Evolutionary conservation across 2,329 filamentous ascomycete species (phyloP).

Genomic region (Stagonosporopsis rhizophila): DNA sequence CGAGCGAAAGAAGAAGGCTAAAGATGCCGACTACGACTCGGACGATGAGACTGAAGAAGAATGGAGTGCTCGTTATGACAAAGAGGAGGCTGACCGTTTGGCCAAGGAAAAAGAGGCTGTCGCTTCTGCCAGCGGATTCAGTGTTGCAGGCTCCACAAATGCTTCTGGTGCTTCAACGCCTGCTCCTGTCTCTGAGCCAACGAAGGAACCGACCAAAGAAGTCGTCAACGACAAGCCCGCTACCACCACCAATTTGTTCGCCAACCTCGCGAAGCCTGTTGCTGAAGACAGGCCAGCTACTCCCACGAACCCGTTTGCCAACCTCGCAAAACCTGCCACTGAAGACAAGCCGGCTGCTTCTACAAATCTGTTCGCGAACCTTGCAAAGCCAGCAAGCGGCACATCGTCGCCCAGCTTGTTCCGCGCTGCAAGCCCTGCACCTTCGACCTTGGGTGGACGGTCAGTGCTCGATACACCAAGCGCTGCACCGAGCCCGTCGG

Average conservation of each 20-base stretch:
- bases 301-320: slow-evolving; percentile 13
- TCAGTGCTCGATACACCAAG: slow-evolving; percentile 43
- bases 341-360: not conserved
- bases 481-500: slow-evolving; percentile 27
- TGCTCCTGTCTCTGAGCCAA: slow-evolving; percentile 1
- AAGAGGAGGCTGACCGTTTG: slow-evolving; percentile 38
- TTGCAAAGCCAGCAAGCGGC: slow-evolving; percentile 32
- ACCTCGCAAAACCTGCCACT: slow-evolving; percentile 7
- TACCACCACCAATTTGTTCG: slow-evolving; percentile 22
- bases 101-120: slow-evolving; percentile 36
- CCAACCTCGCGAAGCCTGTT: slow-evolving; percentile 11
- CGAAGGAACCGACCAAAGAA: not conserved
- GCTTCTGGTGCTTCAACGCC: slow-evolving; percentile 12
- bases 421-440: slow-evolving; percentile 39
- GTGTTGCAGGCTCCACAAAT: slow-evolving; percentile 18
- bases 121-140: slow-evolving; percentile 32
- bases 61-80: slow-evolving; percentile 43
- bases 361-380: slow-evolving; percentile 19
- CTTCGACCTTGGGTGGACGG: slow-evolving; percentile 36
- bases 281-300: slow-evolving; percentile 18
- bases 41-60: slow-evolving; percentile 46
- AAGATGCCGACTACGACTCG: slow-evolving; percentile 46
- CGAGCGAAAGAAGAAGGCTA: slow-evolving; percentile 47
- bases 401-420: slow-evolving; percentile 35
- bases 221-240: slow-evolving; percentile 17